Base-by-base conservation (phyloP, 1,139 yeast genomes). In the Yamadazyma atmosphaerica region DNA sequence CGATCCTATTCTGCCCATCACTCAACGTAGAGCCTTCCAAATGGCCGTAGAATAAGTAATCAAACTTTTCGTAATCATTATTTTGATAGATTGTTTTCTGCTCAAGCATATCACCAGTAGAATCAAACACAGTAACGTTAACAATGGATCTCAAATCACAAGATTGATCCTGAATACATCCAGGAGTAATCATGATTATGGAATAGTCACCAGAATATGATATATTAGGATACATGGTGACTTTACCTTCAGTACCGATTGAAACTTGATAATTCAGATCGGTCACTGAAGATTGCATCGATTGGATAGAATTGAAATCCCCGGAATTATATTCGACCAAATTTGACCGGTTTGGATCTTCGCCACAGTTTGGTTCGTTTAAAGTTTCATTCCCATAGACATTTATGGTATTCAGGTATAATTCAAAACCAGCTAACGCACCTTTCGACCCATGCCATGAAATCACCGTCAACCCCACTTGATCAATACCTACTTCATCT, bases 21-120 rank as follows among this genome's bases (percentile, higher is more conserved):
- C 65, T 59, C 3, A 76, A 60, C 1, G 66, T 47, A 2, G 65
- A 52, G 1, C 81, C 74, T 31, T 77, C 72, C 41, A 90, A 63
- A 43, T 79, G 79, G 0, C 98, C 98, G 36, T 76, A 69, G 55
- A 65, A 90, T 17, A 94, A 57, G 25, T 74, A 71, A 56, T 94
- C 98, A 57, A 86, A 90, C 60, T 94, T 92, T 41, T 82, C 77
- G 43, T 81, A 73, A 30, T 80, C 69, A 56, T 92, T 92, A 41
- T 88, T 88, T 60, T 94, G 98, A 56, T 78, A 88, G 26, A 89
- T 69, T 33, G 71, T 45, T 33, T 56, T 48, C 0, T 68, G 65
- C 23, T 63, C 61, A 16, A 81, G 53, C 1, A 72, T 48, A 0
- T 75, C 63, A 14, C 72, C 74, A 30, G 75, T 71, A 34, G 70